Base-by-base conservation (phyloP, 2,329 filamentous ascomycete genomes). In the Pyrenophora tritici-repentis region DNA sequence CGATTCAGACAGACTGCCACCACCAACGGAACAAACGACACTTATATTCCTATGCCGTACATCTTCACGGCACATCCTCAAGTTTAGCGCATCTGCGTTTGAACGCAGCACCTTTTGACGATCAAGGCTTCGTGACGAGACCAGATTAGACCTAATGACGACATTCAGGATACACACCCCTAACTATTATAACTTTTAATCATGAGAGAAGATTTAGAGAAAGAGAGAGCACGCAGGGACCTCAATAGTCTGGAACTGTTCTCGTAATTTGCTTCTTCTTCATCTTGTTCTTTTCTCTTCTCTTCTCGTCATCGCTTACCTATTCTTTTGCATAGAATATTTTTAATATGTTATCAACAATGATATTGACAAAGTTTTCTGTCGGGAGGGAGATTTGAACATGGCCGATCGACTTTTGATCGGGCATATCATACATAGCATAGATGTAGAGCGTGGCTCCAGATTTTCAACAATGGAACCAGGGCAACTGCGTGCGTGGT, bases 401-500 rank as follows among this genome's bases (percentile, higher is more conserved):
- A 37, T 9, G 14, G 35, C 35, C 17, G 35, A 22, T 37, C 22
- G 17, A 7, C 9, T 17, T 17, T n/a, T 20, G 18, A 20, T 20
- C 18, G 18, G 18, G 18, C 18, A 20, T 20, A 5, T 5, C 5
- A 13, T 37, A 20, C 17, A 37, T 13, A 20, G 17, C 35, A 22
- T 20, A 37, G 35, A 1, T 20, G 35, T 37, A 37, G 35, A 37
- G 10, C 17, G 20, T 37, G 18, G 35, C 35, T 20, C 9, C 20
- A 37, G 35, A 37, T 20, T 37, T 20, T 20, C 4, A 13, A 17
- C 17, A 37, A 37, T 37, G 17, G 13, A 37, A 20, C 17, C 17
- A 20, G 17, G 59, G 70, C 10, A 67, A 65, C 0, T 70, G 4
- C 35, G 18, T n/a, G 8, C 6, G 13, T n/a, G 10, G 35, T 16